Evolutionary conservation across 768 basidiomycete genomes (phyloP), one percentile per base, ranked within the genome.

Genomic region (Hygrophoropsis aurantiaca): DNA sequence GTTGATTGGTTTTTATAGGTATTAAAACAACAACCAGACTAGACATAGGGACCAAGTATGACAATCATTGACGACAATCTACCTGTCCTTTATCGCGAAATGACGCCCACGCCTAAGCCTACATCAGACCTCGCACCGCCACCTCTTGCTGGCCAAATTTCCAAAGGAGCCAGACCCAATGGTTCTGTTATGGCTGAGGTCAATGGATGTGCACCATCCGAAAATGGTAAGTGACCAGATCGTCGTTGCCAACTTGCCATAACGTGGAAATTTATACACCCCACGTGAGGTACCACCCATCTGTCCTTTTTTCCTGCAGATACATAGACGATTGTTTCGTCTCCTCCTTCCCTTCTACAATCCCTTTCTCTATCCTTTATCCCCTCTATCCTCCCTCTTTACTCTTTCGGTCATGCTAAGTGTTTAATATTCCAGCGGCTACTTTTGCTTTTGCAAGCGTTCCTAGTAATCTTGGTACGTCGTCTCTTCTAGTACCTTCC

Each of bases 221-320:
- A 48, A 52, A 55, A 47, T 42, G 56, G 56, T 58, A 53, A 56
- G 56, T 56, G 16, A 9, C 9, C 36, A 38, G n/a, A 21, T 38
- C 36, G 38, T 53, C 47, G 39, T 48, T 47, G 40, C n/a, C n/a
- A n/a, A n/a, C n/a, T n/a, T n/a, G n/a, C 34, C 42, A 39, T 51
- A 39, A 38, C 36, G 36, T 38, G 50, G 18, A 50, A 50, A 43
- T 37, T 10, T 36, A 27, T 37, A 30, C 36, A 39, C 44, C 35
- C 44, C 35, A 53, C 43, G 20, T 44, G 27, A 11, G 13, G 23
- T 11, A 40, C 33, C 44, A 44, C 36, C 24, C 44, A 37, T 13
- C 35, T 46, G 44, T 16, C 21, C 11, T 18, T 30, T 18, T 32
- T 39, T 34, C 25, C 23, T 40, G 20, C 32, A 33, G 25, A 24